Base-by-base conservation (phyloP, 352 stramenopile species). In the Thraustotheca clavata region DNA sequence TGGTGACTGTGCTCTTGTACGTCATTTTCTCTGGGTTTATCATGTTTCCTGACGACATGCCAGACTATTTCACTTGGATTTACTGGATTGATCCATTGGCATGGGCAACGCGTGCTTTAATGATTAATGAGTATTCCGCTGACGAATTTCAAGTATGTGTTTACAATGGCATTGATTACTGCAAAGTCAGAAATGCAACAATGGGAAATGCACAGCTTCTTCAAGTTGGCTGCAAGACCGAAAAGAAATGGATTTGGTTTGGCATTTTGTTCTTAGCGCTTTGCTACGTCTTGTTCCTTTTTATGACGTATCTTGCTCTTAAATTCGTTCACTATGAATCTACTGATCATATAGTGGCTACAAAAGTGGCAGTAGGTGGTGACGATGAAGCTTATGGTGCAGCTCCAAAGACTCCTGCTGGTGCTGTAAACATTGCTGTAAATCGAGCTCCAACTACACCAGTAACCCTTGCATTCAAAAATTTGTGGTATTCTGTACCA, bases 401-500 rank as follows among this genome's bases (percentile, higher is more conserved):
- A 35, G 11, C 49, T n/a, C 49, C 26, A 12, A 40, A 35, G 43
- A 52, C 43, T 9, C 43, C 43, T 0, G 26, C 49, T 3, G 22
- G 26, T 40, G 26, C 49, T 7, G 49, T 59, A 12, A 26, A 22
- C 14, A 35, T 59, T 20, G 31, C 22, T 33, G 49, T 16, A 1
- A 43, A 43, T 20, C 16, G 38, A 43, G 38, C 38, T 20, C 38
- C 38, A 43, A 20, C 69, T 47, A 63, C 74, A n/a, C 76, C 77
- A 0, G 76, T 80, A 3, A 70, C 71, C 5, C 57, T 86, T 18
- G 76, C 71, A 7, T 83, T 86, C 38, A 41, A 83, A 24, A 71
- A 86, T 6, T 55, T 86, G 7, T 85, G 71, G 70, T 86, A 86
- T 59, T 80, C 74, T 1, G 76, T 86, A 8, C 73, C 74, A 9